Percentiles rank a stretch among this genome's conserved stretches.
Conservation (phyloP, 2,329 filamentous ascomycete genomes). For the Kalmusia sp. region DNA sequence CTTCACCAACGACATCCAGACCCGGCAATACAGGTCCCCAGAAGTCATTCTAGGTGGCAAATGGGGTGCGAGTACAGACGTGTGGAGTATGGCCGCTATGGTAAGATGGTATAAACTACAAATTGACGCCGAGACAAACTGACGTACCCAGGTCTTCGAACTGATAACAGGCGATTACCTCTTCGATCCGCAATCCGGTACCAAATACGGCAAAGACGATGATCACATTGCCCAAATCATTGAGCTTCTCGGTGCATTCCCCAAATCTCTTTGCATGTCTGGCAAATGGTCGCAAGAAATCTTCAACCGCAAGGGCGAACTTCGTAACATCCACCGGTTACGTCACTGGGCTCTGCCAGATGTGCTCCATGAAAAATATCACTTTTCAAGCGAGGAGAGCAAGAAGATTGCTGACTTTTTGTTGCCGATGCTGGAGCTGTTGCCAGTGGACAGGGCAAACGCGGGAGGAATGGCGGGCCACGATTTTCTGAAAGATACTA, state of each 20-base stretch:
- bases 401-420: slow-evolving; percentile 83
- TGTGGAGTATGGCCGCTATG: slow-evolving; percentile 99
- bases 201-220: slow-evolving; percentile 99
- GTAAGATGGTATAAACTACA: slow-evolving; percentile 60
- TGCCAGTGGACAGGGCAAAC: slow-evolving; percentile 89
- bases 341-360: slow-evolving; percentile 95
- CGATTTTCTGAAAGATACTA: slow-evolving; percentile 80
- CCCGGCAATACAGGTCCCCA: slow-evolving; percentile 93
- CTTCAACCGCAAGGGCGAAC: slow-evolving; percentile 95
- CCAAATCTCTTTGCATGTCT: slow-evolving; percentile 86
- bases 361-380: slow-evolving; percentile 94
- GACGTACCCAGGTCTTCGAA: slow-evolving; percentile 78
- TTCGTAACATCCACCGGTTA: slow-evolving; percentile 95
- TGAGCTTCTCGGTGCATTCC: slow-evolving; percentile 91
- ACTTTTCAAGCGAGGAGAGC: slow-evolving; percentile 84
- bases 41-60: slow-evolving; percentile 96
- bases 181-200: slow-evolving; percentile 97
- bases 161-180: slow-evolving; percentile 98
- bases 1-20: slow-evolving; percentile 99
- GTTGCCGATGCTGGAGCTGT: slow-evolving; percentile 86
- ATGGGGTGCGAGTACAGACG: slow-evolving; percentile 99
- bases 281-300: slow-evolving; percentile 99
- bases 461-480: slow-evolving; percentile 94
- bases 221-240: slow-evolving; percentile 99
- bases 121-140: slow-evolving; percentile 11